phyloP scores from a whole-genome alignment of 2,329 filamentous ascomycete genomes.

The Penicillium rolfsii region DNA sequence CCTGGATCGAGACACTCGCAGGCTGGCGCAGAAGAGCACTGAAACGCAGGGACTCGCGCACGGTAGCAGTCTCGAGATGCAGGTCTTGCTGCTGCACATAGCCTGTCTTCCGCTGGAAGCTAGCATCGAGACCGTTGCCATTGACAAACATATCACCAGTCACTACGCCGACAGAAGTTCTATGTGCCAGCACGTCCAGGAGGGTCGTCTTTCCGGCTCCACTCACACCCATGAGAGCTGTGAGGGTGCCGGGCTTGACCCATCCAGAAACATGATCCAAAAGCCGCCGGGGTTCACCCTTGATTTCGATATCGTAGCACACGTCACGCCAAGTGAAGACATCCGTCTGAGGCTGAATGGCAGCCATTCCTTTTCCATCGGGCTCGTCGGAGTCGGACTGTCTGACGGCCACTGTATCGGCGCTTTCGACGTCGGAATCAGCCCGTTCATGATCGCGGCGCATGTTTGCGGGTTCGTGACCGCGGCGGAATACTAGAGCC shows the following conservation, averaged over 20 bases:
- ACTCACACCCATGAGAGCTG: slow-evolving; percentile 85
- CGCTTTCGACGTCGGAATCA: slow-evolving; percentile 54
- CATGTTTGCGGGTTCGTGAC: slow-evolving; percentile 35
- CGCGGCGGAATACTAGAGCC: slow-evolving; percentile 72
- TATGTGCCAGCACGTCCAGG: slow-evolving; percentile 79
- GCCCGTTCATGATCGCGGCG: slow-evolving; percentile 6
- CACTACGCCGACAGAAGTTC: slow-evolving; percentile 84
- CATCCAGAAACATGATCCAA: slow-evolving; percentile 85
- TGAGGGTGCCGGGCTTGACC: slow-evolving; percentile 89
- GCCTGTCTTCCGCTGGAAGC: slow-evolving; percentile 40
- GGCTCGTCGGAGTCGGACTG: slow-evolving; percentile 2
- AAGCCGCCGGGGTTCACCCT: slow-evolving; percentile 71
- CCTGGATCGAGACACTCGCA: slow-evolving; percentile 65
- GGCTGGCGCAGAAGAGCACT: slow-evolving; percentile 83
- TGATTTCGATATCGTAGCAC: slow-evolving; percentile 77
- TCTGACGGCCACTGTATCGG: background rate
- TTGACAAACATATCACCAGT: slow-evolving; percentile 82
- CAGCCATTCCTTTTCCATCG: slow-evolving; percentile 14
- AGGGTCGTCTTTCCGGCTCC: slow-evolving; percentile 91
- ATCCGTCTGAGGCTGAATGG: slow-evolving; percentile 65
- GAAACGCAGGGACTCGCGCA: slow-evolving; percentile 84
- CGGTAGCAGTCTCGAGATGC: slow-evolving; percentile 79
- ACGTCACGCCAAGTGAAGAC: slow-evolving; percentile 83
- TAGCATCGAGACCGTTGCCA: slow-evolving; percentile 65
- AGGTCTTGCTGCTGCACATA: slow-evolving; percentile 85